Base-by-base conservation (phyloP, 768 basidiomycete genomes). In the Kwoniella bestiolae region DNA sequence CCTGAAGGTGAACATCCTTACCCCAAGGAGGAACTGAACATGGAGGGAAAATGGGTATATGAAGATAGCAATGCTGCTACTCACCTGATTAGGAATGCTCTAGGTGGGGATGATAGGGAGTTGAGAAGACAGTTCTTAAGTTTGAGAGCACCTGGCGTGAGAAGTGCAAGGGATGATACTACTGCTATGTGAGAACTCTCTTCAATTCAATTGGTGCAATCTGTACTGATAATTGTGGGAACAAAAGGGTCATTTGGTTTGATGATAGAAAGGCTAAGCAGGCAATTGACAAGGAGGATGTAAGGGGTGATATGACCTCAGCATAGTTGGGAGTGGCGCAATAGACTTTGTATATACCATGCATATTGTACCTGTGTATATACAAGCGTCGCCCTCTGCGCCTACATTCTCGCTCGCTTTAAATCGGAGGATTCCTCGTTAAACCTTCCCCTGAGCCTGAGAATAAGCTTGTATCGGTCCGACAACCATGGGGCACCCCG, bases 1-100 rank as follows among this genome's bases (percentile, higher is more conserved):
- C 56, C 63, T 47, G 28, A 35, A 1, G 23, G 7, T 35, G 47
- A 14, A 2, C 56, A 41, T 29, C 66, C 47, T 35, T 56, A 28
- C 51, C 63, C 31, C 9, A 52, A 57, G 18, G 56, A 51, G 5
- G 66, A 57, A 2, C 11, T 31, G 41, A 32, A 25, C 18, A 31
- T 25, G 23, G 47, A 58, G 23, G 66, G 66, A 5, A n/a, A 47
- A 46, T 74, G 73, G 73, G 63, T 69, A 3, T 70, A 60, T 59
- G 45, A 65, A 50, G 60, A 58, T 45, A 65, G 61, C 21, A 71
- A 74, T 57, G 61, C 67, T 31, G 69, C 69, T 3, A 71, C 72
- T 1, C 72, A 74, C 46, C 41, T 74, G 56, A 69, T 74, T 51
- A 50, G 65, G 25, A 74, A 74, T 53, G 58, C 69, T 0, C 31